These are phyloP conservation scores for Aspergillus conjunctus DNA, from an alignment of 495 filamentous ascomycete genomes.

Conservation along the genomic window DNA sequence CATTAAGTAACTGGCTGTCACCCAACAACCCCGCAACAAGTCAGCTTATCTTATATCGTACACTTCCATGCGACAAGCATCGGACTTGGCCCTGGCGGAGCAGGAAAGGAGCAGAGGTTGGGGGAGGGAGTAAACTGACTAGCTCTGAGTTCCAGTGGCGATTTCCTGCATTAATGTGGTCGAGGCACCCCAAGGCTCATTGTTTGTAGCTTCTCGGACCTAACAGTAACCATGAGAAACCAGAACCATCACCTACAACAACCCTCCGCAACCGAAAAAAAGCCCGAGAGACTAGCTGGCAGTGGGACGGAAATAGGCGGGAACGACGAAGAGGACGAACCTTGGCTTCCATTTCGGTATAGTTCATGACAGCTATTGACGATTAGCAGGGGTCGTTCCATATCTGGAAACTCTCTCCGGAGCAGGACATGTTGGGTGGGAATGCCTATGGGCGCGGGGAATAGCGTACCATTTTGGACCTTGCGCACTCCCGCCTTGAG, in stretches of 20 bases:
- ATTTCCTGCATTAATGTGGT: slow-evolving; percentile 95
- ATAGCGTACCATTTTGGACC: slow-evolving; percentile 86
- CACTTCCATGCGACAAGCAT: slow-evolving; percentile 15
- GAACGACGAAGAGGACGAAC: slow-evolving; percentile 51
- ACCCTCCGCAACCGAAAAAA: not conserved
- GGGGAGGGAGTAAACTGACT: slow-evolving; percentile 60
- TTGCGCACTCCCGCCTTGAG: slow-evolving; percentile 96
- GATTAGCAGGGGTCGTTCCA: slow-evolving; percentile 19
- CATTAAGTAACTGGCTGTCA: slow-evolving; percentile 87
- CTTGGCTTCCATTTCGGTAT: slow-evolving; percentile 99
- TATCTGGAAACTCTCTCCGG: not conserved
- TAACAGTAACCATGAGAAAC: slow-evolving; percentile 36
- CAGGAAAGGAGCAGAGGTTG: not conserved
- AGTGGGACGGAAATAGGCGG: slow-evolving; percentile 17
- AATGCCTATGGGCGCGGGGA: too few relatives aligned
- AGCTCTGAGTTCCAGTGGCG: slow-evolving; percentile 95
- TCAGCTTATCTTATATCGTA: slow-evolving; percentile 13
- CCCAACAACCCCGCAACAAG: slow-evolving; percentile 10
- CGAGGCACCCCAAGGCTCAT: slow-evolving; percentile 95
- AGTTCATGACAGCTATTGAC: slow-evolving; percentile 93
- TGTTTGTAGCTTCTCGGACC: slow-evolving; percentile 97
- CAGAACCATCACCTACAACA: not conserved
- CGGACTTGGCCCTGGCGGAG: not conserved
- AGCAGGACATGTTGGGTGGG: too few relatives aligned
- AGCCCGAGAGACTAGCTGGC: not conserved